Base-by-base conservation (phyloP, 2,329 filamentous ascomycete genomes). In the Fusarium buharicum region DNA sequence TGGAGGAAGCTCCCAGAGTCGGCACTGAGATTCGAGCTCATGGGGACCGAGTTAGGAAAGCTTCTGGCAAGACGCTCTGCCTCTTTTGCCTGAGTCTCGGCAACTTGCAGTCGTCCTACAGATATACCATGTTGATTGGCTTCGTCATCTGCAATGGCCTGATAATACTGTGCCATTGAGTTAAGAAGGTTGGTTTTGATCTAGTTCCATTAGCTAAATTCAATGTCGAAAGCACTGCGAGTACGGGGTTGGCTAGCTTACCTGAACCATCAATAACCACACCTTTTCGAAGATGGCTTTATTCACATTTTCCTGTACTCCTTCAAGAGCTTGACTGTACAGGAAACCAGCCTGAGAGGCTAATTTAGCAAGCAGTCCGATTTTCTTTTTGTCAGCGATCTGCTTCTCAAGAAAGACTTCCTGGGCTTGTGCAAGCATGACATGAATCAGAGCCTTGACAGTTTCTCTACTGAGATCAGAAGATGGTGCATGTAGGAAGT, bases 331-430 rank as follows among this genome's bases (percentile, higher is more conserved):
- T 73, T 98, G 93, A 0, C 85, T 82, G 73, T 97, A 99, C 4
- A 99, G 79, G 73, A 92, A 93, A 4, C 90, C 90, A 3, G 94
- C 91, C 72, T 99, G 95, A 52, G 93, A 92, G 13, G 95, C 92
- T 51, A 99, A 81, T 76, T 99, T 99, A 4, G 95, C 96, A 62
- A 99, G 79, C 62, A 99, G 81, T 7, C 90, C 94, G 24, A 92
- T 86, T 77, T 98, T 99, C 80, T 98, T 99, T 64, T 90, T 87
- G 74, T 98, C 95, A 13, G 89, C 84, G 62, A 96, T 87, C 77
- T 98, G 95, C 79, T 97, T 98, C 78, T 99, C 96, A 27, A 99
- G 81, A 69, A 99, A 99, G 3, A 98, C 92, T 75, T 99, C 95
- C 75, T 99, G 96, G 4, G 91, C 94, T 76, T 99, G 95, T 2